These are phyloP conservation scores for Halteria grandinella DNA, from an alignment of 73 alveolate species.

Conservation along the genomic window DNA sequence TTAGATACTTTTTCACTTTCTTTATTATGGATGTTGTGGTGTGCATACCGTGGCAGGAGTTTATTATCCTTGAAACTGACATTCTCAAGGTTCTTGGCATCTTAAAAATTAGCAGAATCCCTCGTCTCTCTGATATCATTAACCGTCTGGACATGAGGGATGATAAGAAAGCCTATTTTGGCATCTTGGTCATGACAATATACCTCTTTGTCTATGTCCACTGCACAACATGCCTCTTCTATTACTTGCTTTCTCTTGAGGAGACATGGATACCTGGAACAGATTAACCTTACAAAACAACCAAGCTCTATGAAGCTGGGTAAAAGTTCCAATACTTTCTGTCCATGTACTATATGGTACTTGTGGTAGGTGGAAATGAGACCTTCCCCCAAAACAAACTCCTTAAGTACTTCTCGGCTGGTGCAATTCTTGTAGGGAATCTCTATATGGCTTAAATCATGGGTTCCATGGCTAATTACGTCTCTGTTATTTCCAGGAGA, in stretches of 20 bases:
- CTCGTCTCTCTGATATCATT: constrained; percentile 54
- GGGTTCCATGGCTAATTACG: constrained; percentile 68
- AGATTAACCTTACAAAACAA: not conserved
- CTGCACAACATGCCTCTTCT: constrained; percentile 14
- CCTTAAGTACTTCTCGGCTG: constrained; percentile 34
- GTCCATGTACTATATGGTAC: constrained; percentile 55
- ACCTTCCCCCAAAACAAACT: constrained; percentile 44
- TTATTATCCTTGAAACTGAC: too few relatives aligned
- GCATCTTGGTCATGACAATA: not conserved
- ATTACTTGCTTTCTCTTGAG: constrained; percentile 33
- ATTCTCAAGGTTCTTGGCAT: constrained; percentile 50
- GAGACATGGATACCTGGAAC: constrained; percentile 25
- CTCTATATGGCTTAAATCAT: constrained; percentile 56
- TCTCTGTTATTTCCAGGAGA: constrained; percentile 53
- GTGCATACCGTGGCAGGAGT: too few relatives aligned
- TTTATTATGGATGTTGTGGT: too few relatives aligned
- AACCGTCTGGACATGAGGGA: constrained; percentile 40
- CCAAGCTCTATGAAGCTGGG: constrained; percentile 34
- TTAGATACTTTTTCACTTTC: too few relatives aligned
- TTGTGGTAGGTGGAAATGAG: constrained; percentile 70
- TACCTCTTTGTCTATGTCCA: constrained; percentile 24
- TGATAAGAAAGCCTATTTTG: constrained; percentile 33
- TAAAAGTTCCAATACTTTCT: constrained; percentile 34
- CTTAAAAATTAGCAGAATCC: constrained; percentile 53
- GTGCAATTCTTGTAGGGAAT: constrained; percentile 49